Evolutionary conservation across 306 rosid genomes (phyloP).

Genomic region (Acacia confusa): DNA sequence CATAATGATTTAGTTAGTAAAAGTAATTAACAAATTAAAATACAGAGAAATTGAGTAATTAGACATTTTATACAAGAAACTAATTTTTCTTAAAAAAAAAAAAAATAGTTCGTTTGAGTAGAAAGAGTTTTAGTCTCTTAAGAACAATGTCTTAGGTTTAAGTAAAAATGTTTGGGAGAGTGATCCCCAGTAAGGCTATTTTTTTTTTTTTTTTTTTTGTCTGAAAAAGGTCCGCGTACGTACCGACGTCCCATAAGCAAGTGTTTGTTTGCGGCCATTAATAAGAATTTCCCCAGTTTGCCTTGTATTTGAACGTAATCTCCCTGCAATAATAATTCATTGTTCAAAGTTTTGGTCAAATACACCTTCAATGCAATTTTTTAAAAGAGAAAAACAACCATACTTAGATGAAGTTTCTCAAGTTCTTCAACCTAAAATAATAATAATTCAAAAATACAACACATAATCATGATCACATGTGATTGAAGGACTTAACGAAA

Average conservation of each 20-base stretch:
- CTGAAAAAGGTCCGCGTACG: background rate
- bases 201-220: no score
- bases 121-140: no score
- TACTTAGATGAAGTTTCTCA: no score
- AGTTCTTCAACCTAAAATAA: no score
- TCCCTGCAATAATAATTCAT: slow-evolving; percentile 19
- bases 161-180: no score
- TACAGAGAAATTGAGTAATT: background rate
- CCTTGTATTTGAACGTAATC: slow-evolving; percentile 15
- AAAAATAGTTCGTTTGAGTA: no score
- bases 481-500: no score
- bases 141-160: no score
- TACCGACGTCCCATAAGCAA: slow-evolving; percentile 30
- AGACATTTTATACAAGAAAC: background rate
- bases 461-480: no score
- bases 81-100: background rate
- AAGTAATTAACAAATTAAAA: background rate
- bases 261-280: slow-evolving; percentile 25
- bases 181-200: no score
- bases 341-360: background rate
- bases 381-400: no score
- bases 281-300: slow-evolving; percentile 9
- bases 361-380: background rate
- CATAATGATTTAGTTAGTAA: background rate
- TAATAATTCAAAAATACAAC: no score